Percentiles rank a stretch among this genome's conserved stretches.
Evolutionary conservation across 495 filamentous ascomycete species (phyloP).

Genomic region (Daldinia caldariorum): DNA sequence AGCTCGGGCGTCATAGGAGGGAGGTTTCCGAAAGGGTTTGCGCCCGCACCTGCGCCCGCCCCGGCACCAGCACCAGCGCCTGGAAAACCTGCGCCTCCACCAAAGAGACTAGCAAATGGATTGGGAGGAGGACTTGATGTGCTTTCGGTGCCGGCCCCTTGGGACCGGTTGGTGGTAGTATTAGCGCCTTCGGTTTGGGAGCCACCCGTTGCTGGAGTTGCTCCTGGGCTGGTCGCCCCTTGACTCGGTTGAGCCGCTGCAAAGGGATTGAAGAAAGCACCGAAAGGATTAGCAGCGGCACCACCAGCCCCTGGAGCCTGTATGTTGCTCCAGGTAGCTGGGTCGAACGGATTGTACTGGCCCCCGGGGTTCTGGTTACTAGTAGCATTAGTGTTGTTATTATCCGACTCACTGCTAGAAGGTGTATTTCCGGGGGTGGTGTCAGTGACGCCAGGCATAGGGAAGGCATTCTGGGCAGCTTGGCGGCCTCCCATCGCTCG

Average conservation of each 20-base stretch:
- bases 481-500: constrained; percentile 70
- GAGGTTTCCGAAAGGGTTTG: constrained; percentile 39
- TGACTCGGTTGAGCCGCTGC: constrained; percentile 27
- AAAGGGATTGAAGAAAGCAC: constrained; percentile 67
- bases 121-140: constrained; percentile 46
- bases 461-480: constrained; percentile 66
- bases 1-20: constrained; percentile 49
- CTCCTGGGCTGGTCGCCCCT: constrained; percentile 41
- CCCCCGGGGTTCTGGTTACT: constrained; percentile 34
- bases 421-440: constrained; percentile 61
- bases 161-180: constrained; percentile 37
- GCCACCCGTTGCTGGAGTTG: constrained; percentile 23
- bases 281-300: constrained; percentile 75
- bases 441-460: constrained; percentile 89
- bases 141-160: constrained; percentile 33
- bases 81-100: constrained; percentile 26
- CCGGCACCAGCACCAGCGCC: constrained; percentile 29
- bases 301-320: constrained; percentile 42
- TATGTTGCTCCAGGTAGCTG: constrained; percentile 36
- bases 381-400: constrained; percentile 35
- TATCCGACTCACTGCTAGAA: constrained; percentile 39
- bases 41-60: constrained; percentile 16
- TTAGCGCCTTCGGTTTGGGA: constrained; percentile 18
- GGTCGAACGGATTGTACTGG: constrained; percentile 55
- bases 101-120: constrained; percentile 58